phyloP scores from a whole-genome alignment of 352 stramenopile species.

The Phytophthora melonis region DNA sequence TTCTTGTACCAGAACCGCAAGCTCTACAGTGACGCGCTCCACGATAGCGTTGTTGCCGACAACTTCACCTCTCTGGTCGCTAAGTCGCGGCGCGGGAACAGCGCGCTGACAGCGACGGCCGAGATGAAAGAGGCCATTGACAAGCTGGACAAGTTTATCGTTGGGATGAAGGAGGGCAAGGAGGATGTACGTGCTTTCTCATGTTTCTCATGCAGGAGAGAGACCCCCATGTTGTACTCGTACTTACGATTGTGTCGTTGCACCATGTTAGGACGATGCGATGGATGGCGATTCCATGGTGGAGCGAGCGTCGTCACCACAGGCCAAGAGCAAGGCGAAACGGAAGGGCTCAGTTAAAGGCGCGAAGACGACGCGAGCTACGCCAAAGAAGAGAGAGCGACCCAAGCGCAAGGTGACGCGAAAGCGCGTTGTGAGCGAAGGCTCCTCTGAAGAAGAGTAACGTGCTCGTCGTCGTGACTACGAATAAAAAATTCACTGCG shows the following conservation, averaged over 20 bases:
- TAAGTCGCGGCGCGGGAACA: constrained; percentile 57
- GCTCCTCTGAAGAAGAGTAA: constrained; percentile 42
- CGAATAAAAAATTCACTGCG: constrained; percentile 17
- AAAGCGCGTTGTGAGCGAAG: constrained; percentile 36
- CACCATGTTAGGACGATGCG: constrained; percentile 28
- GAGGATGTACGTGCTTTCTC: constrained; percentile 56
- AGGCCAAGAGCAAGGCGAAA: constrained; percentile 42
- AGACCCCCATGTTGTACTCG: background rate
- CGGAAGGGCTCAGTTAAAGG: constrained; percentile 38
- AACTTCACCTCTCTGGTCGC: constrained; percentile 91
- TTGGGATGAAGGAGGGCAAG: constrained; percentile 57
- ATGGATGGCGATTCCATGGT: constrained; percentile 24
- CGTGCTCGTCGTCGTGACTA: constrained; percentile 1
- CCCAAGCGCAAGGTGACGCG: constrained; percentile 39
- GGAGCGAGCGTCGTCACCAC: constrained; percentile 42
- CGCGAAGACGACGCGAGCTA: constrained; percentile 26
- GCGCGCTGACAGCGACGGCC: constrained; percentile 44
- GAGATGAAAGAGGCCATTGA: constrained; percentile 84
- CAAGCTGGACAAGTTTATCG: constrained; percentile 70
- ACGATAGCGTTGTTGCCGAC: constrained; percentile 91
- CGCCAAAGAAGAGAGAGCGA: constrained; percentile 42
- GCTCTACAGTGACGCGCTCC: constrained; percentile 93
- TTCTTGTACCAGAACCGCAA: constrained; percentile 91
- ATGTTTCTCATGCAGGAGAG: background rate
- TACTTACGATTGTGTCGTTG: constrained; percentile 2